Conservation (phyloP, 257 asterid genomes). For the Mitragyna speciosa region DNA sequence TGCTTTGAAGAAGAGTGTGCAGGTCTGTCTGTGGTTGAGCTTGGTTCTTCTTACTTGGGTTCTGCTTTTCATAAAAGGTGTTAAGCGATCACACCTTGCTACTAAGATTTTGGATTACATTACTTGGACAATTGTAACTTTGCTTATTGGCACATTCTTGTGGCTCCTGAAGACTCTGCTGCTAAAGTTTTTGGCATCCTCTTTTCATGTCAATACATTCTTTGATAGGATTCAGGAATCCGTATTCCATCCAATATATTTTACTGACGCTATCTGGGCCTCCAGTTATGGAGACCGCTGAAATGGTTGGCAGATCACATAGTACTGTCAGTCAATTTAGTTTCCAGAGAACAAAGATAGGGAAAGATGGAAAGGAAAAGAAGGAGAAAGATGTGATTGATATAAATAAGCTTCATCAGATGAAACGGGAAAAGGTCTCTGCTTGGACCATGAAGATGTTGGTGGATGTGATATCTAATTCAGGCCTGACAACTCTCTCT, state of each 20-base stretch:
- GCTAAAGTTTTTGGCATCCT: slow-evolving; percentile 73
- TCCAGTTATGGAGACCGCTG: slow-evolving; percentile 65
- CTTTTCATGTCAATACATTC: slow-evolving; percentile 76
- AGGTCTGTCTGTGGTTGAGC: slow-evolving; percentile 59
- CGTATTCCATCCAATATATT: slow-evolving; percentile 71
- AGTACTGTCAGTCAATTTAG: slow-evolving; percentile 53
- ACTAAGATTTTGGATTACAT: slow-evolving; percentile 50
- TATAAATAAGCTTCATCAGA: slow-evolving; percentile 62
- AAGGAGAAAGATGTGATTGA: slow-evolving; percentile 51
- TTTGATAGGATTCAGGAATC: slow-evolving; percentile 86
- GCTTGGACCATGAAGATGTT: slow-evolving; percentile 94
- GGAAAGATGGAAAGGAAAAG: slow-evolving; percentile 61
- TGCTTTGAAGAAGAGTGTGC: slow-evolving; percentile 76
- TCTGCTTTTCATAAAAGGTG: slow-evolving; percentile 47
- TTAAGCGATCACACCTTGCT: slow-evolving; percentile 29
- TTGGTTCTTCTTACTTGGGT: slow-evolving; percentile 72
- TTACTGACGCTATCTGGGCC: slow-evolving; percentile 61
- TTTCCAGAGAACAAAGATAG: slow-evolving; percentile 46
- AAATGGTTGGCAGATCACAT: slow-evolving; percentile 49
- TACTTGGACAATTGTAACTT: slow-evolving; percentile 63
- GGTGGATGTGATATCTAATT: slow-evolving; percentile 63
- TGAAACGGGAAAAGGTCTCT: slow-evolving; percentile 83
- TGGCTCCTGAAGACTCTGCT: slow-evolving; percentile 78
- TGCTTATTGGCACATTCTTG: slow-evolving; percentile 64
- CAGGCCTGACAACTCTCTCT: slow-evolving; percentile 72